phyloP scores from a whole-genome alignment of 495 filamentous ascomycete genomes.

The Glarea lozoyensis region DNA sequence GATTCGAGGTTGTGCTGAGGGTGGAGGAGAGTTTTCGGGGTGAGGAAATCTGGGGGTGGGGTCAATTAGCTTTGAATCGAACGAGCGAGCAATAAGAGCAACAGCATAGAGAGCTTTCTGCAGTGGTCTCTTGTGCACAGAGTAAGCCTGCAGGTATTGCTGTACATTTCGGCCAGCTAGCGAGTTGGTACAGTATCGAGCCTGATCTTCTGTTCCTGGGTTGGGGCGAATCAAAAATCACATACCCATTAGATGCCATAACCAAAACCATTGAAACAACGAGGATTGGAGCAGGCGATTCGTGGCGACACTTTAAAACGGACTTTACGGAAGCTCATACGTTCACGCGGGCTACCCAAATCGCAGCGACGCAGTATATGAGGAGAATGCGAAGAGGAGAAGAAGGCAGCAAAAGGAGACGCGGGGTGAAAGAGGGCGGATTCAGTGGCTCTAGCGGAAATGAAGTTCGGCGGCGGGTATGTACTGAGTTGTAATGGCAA shows the following conservation, averaged over 20 bases:
- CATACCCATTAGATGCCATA: conserved; percentile 21
- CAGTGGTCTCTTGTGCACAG: too few species aligned
- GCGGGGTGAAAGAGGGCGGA: too few species aligned
- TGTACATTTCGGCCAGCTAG: neutral
- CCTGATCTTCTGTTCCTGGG: neutral
- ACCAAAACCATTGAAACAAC: conserved; percentile 19
- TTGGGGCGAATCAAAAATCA: neutral
- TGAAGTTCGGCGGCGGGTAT: too few species aligned
- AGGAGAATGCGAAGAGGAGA: too few species aligned
- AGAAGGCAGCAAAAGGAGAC: too few species aligned
- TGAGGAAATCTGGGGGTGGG: conserved; percentile 11
- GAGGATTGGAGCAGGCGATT: neutral
- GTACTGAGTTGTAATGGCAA: too few species aligned
- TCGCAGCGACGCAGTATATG: too few species aligned
- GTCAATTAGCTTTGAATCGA: neutral
- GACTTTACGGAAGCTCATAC: too few species aligned
- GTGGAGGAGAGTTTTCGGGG: conserved; percentile 6
- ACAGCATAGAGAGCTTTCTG: neutral
- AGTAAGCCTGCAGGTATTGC: neutral
- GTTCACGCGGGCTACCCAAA: too few species aligned
- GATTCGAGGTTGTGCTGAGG: neutral
- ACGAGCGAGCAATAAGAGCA: neutral
- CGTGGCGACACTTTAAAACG: too few species aligned
- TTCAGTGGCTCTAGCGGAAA: too few species aligned
- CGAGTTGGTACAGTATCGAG: neutral